phyloP scores from a whole-genome alignment of 2,329 filamentous ascomycete genomes.

The Botrytis cinerea region DNA sequence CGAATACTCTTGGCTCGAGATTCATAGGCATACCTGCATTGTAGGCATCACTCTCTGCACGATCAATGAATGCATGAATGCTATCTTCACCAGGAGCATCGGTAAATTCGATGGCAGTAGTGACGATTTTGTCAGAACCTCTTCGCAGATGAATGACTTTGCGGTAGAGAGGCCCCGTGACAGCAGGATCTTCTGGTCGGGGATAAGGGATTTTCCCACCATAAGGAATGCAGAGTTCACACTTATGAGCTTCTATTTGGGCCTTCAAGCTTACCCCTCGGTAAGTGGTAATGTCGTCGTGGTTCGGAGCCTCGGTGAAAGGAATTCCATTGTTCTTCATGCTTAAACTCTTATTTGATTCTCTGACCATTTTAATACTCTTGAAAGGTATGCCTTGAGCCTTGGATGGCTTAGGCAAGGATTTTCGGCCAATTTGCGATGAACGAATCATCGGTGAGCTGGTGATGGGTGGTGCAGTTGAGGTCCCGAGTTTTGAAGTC shows the following conservation, averaged over 20 bases:
- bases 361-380: background rate
- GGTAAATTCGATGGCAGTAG: constrained; percentile 7
- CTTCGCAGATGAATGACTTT: background rate
- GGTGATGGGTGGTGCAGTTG: background rate
- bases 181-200: too few relatives aligned
- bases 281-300: background rate
- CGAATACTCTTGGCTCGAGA: background rate
- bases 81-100: constrained; percentile 1
- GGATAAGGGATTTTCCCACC: background rate
- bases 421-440: background rate
- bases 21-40: background rate
- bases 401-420: background rate
- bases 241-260: background rate
- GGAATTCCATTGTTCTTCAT: background rate
- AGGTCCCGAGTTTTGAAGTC: background rate
- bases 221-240: background rate
- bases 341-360: background rate
- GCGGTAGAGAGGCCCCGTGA: background rate
- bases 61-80: constrained; percentile 2
- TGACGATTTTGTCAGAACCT: background rate
- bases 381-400: background rate
- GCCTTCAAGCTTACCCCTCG: background rate
- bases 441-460: background rate
- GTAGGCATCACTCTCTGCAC: background rate
- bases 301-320: background rate